Evolutionary conservation across 2,329 filamentous ascomycete species (phyloP).

Genomic region (Didymosphaeria variabile): DNA sequence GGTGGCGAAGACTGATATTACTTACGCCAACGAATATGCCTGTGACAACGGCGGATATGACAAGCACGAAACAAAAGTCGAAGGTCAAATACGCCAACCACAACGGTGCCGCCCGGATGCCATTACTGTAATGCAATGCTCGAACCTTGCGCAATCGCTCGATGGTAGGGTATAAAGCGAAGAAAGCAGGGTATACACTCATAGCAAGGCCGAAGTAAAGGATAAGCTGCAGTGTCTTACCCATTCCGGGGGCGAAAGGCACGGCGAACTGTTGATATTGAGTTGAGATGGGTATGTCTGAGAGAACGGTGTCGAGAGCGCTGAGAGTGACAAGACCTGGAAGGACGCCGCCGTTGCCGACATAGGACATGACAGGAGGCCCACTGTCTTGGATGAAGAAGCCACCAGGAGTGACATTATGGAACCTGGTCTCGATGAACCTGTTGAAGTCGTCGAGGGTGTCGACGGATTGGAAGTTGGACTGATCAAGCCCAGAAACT

Average conservation of each 20-base stretch:
- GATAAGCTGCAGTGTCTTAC: conserved; percentile 79
- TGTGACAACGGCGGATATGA: conserved; percentile 71
- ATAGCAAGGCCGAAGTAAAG: conserved; percentile 84
- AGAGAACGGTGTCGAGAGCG: conserved; percentile 82
- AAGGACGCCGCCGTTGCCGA: conserved; percentile 70
- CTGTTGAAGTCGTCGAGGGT: conserved; percentile 73
- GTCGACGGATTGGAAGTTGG: conserved; percentile 64
- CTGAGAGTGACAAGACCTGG: conserved; percentile 82
- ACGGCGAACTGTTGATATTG: conserved; percentile 79
- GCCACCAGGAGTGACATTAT: conserved; percentile 77
- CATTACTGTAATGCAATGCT: conserved; percentile 89
- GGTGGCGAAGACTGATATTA: neutral
- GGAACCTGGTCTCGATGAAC: conserved; percentile 70
- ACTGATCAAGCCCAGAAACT: conserved; percentile 33
- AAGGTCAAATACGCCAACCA: conserved; percentile 86
- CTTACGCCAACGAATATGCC: conserved; percentile 70
- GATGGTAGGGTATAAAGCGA: conserved; percentile 86
- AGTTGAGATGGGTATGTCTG: conserved; percentile 74
- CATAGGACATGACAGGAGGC: conserved; percentile 74
- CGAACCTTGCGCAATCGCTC: conserved; percentile 82
- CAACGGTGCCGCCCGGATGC: conserved; percentile 80
- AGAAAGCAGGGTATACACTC: conserved; percentile 83
- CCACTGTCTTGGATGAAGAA: conserved; percentile 75
- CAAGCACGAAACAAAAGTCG: conserved; percentile 78
- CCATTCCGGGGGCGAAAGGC: conserved; percentile 73